phyloP scores from a whole-genome alignment of 352 stramenopile genomes.

The Phytophthora litchii region DNA sequence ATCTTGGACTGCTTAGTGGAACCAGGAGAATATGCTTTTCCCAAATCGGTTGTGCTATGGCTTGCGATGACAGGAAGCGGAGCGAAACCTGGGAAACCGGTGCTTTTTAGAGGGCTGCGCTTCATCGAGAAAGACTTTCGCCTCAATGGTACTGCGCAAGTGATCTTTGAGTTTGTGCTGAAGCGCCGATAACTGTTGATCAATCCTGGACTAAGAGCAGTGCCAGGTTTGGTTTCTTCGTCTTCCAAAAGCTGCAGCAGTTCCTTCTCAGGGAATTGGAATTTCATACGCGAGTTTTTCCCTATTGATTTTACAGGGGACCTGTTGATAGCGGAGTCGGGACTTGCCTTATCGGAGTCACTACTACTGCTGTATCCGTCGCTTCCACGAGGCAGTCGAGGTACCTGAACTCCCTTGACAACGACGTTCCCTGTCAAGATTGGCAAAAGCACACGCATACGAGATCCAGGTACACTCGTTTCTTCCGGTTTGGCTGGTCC shows the following conservation, averaged over 20 bases:
- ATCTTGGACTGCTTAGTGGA: slow-evolving; percentile 15
- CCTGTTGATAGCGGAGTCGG: neutral
- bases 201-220: slow-evolving; percentile 1
- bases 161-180: slow-evolving; percentile 45
- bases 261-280: slow-evolving; percentile 64
- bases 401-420: slow-evolving; percentile 49
- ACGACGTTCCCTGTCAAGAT: slow-evolving; percentile 32
- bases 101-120: slow-evolving; percentile 53
- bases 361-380: slow-evolving; percentile 12
- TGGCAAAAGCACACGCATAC: slow-evolving; percentile 27
- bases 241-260: slow-evolving; percentile 37
- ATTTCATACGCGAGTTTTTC: slow-evolving; percentile 48
- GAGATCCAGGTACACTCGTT: slow-evolving; percentile 5
- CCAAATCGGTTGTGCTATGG: slow-evolving; percentile 1
- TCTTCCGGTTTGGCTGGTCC: slow-evolving; percentile 2
- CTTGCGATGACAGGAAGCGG: neutral
- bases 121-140: slow-evolving; percentile 77
- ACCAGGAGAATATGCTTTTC: slow-evolving; percentile 10
- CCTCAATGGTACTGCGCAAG: slow-evolving; percentile 47
- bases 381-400: slow-evolving; percentile 37
- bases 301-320: slow-evolving; percentile 6
- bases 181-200: slow-evolving; percentile 31
- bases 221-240: slow-evolving; percentile 18
- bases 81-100: slow-evolving; percentile 10
- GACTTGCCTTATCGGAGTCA: slow-evolving; percentile 1